Conservation (phyloP, 202 grass and related monocot genomes). For the Saccharum hybrid region DNA sequence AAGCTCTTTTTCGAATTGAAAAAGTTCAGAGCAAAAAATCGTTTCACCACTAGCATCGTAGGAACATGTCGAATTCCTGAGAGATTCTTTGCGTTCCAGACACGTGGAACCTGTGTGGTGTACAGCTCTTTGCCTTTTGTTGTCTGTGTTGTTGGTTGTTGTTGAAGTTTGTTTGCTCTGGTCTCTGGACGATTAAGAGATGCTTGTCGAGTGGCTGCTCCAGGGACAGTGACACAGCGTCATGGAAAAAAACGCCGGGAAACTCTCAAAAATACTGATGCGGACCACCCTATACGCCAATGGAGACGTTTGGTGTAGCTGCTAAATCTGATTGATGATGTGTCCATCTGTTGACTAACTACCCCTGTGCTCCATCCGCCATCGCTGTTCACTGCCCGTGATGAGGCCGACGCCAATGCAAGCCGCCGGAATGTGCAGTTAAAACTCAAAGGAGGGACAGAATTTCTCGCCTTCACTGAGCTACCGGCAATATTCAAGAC, state of each 20-base stretch:
- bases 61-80: background rate
- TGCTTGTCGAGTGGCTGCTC: background rate
- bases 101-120: background rate
- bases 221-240: background rate
- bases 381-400: background rate
- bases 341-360: constrained; percentile 8
- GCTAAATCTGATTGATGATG: background rate
- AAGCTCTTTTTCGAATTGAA: background rate
- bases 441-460: background rate
- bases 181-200: background rate
- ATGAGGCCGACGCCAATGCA: background rate
- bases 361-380: no score
- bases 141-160: background rate
- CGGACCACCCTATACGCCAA: background rate
- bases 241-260: background rate
- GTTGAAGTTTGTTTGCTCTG: background rate
- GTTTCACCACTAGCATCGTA: background rate
- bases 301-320: background rate
- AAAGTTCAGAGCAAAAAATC: background rate
- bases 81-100: background rate
- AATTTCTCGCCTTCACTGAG: constrained; percentile 11
- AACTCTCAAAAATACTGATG: no score
- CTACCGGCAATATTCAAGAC: background rate
- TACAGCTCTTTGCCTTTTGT: background rate
- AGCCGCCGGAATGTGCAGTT: background rate